Conservation (phyloP, 106 monocot species). For the Allium sativum region DNA sequence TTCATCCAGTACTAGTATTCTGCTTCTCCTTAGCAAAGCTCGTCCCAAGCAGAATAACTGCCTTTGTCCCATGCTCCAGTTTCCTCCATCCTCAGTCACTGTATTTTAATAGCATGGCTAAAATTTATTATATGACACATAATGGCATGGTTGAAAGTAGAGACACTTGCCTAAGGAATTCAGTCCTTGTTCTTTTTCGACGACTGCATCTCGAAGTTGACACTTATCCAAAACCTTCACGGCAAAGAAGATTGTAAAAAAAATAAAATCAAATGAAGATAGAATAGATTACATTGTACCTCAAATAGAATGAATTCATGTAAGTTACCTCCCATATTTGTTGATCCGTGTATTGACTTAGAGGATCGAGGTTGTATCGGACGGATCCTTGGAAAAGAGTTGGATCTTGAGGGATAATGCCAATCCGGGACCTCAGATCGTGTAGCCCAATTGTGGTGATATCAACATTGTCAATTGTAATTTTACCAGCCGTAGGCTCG, state of each 20-base stretch:
- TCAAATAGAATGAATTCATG: not conserved
- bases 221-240: conserved; percentile 68
- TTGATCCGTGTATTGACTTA: conserved; percentile 18
- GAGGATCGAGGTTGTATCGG: conserved; percentile 23
- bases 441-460: conserved; percentile 15
- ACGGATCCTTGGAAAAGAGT: conserved; percentile 23
- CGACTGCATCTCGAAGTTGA: conserved; percentile 71
- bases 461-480: conserved; percentile 12
- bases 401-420: conserved; percentile 23
- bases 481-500: conserved; percentile 13
- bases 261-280: too few relatives aligned
- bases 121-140: not conserved
- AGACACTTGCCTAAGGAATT: conserved; percentile 53
- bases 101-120: not conserved
- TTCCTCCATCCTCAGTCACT: conserved; percentile 82
- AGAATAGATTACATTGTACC: too few relatives aligned
- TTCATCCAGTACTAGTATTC: conserved; percentile 82
- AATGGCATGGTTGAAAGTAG: not conserved
- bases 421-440: conserved; percentile 13
- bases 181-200: conserved; percentile 64
- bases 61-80: conserved; percentile 92
- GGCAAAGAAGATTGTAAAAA: too few relatives aligned
- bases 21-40: conserved; percentile 62
- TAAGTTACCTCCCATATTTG: conserved; percentile 34
- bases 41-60: conserved; percentile 88